Evolutionary conservation across 2,329 filamentous ascomycete species (phyloP), one percentile per base, ranked within the genome.

Genomic region (Colletotrichum falcatum): DNA sequence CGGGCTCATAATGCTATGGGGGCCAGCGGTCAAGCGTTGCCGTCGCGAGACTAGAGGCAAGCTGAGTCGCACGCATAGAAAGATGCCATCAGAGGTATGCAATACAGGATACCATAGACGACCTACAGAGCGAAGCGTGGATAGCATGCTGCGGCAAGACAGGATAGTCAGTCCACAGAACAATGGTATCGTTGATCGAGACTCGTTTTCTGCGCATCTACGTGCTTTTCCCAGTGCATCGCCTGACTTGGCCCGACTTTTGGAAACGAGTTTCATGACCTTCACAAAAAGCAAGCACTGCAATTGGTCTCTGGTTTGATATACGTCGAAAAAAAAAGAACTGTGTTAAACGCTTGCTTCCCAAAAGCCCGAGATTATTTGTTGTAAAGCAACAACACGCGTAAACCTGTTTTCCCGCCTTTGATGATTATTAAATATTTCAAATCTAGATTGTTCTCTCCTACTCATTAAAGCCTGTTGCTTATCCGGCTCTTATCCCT

Each of bases 301-400:
- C 28, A 5, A 30, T 35, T 8, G 20, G 5, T 26, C 14, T 23
- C 20, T 42, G 16, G 6, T 46, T 44, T 33, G 16, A 16, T 60
- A 6, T 35, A 26, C 26, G 14, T 23, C n/a, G 2, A 42, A 33
- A 28, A 28, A 18, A 23, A 49, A 28, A 18, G 26, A 20, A 26
- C 39, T 9, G 12, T 48, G 28, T 28, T 35, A 35, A 28, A 42
- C 66, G 55, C 66, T 66, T 23, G n/a, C 56, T 66, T 44, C 26
- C 54, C 20, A 46, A 14, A 46, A 6, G 20, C 55, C 55, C 49
- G 11, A 56, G 35, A 61, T 56, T 61, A 70, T 26, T 35, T 53
- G n/a, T 42, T 35, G 3, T 2, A 23, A 46, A 33, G n/a, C 26
- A 9, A 12, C 14, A 16, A 61, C 26, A 56, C n/a, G 20, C 23